Percentiles rank a stretch among this genome's conserved stretches.
phyloP scores from a whole-genome alignment of 2,329 filamentous ascomycete genomes.

The Colletotrichum chrysophilum region DNA sequence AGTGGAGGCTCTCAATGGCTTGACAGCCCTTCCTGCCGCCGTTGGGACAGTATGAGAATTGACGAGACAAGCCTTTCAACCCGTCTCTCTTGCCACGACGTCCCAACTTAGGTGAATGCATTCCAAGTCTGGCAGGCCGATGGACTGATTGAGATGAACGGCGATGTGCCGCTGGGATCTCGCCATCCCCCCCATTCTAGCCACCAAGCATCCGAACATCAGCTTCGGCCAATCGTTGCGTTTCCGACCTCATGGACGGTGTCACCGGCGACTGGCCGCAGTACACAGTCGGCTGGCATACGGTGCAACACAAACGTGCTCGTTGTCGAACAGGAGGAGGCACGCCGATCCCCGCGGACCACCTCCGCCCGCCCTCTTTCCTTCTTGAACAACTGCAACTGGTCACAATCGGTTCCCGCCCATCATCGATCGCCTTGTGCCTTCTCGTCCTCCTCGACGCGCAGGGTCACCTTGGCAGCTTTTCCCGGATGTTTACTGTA shows the following conservation, averaged over 20 bases:
- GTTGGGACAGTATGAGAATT: background rate
- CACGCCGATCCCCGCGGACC: background rate
- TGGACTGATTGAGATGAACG: background rate
- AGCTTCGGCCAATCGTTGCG: background rate
- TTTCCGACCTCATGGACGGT: conserved; percentile 17
- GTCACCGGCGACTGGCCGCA: conserved; percentile 17
- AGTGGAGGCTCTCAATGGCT: background rate
- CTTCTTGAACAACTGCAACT: background rate
- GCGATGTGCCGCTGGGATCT: background rate
- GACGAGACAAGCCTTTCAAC: background rate
- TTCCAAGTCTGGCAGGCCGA: background rate
- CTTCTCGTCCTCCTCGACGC: background rate
- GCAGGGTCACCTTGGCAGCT: conserved; percentile 10
- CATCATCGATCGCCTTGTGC: background rate
- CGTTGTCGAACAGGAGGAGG: conserved; percentile 23
- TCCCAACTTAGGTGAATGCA: background rate
- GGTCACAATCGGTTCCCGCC: background rate
- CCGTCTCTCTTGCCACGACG: background rate
- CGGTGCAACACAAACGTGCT: conserved; percentile 32
- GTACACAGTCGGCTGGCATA: conserved; percentile 18
- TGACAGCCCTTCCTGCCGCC: background rate
- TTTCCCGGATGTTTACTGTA: conserved; percentile 11
- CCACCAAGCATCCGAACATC: background rate
- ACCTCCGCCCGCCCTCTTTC: background rate
- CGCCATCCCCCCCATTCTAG: background rate